Percentiles rank a stretch among this genome's conserved stretches.
Evolutionary conservation across 352 stramenopile genomes (phyloP).

Genomic region (Globisporangium canariense): DNA sequence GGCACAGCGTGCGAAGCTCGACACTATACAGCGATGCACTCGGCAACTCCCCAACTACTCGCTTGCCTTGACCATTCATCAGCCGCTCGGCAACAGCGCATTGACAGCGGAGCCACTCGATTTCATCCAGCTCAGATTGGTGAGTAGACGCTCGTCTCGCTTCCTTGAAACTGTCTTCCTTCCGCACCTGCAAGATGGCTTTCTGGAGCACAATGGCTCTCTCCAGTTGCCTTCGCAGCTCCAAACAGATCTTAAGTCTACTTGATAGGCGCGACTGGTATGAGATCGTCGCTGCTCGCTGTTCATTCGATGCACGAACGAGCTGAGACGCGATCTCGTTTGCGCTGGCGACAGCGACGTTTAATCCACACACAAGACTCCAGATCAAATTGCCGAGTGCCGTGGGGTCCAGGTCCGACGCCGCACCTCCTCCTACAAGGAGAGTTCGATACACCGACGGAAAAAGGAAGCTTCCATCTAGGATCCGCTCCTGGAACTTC

Average conservation of each 20-base stretch:
- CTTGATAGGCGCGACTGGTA: slow-evolving; percentile 20
- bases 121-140: slow-evolving; percentile 12
- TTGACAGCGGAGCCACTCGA: slow-evolving; percentile 34
- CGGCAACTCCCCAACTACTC: slow-evolving; percentile 26
- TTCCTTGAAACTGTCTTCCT: neutral
- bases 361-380: slow-evolving; percentile 47
- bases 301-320: no score
- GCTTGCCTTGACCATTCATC: slow-evolving; percentile 27
- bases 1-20: slow-evolving; percentile 43
- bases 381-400: slow-evolving; percentile 37
- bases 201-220: slow-evolving; percentile 31
- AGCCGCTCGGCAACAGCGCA: slow-evolving; percentile 32
- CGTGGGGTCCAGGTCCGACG: slow-evolving; percentile 15
- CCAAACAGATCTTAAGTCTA: slow-evolving; percentile 43
- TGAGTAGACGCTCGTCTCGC: neutral
- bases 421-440: slow-evolving; percentile 6
- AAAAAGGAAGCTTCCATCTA: slow-evolving; percentile 51
- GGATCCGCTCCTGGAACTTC: slow-evolving; percentile 28
- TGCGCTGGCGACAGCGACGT: slow-evolving; percentile 33
- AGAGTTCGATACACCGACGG: slow-evolving; percentile 20
- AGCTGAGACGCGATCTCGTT: slow-evolving; percentile 13
- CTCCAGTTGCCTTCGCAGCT: slow-evolving; percentile 39
- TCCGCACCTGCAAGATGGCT: slow-evolving; percentile 12
- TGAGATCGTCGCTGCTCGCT: neutral
- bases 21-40: slow-evolving; percentile 48